Percentiles rank a stretch among this genome's conserved stretches.
These are phyloP conservation scores for Linnemannia schmuckeri DNA, from an alignment of 192 early-diverging fungal genomes.

Conservation along the genomic window DNA sequence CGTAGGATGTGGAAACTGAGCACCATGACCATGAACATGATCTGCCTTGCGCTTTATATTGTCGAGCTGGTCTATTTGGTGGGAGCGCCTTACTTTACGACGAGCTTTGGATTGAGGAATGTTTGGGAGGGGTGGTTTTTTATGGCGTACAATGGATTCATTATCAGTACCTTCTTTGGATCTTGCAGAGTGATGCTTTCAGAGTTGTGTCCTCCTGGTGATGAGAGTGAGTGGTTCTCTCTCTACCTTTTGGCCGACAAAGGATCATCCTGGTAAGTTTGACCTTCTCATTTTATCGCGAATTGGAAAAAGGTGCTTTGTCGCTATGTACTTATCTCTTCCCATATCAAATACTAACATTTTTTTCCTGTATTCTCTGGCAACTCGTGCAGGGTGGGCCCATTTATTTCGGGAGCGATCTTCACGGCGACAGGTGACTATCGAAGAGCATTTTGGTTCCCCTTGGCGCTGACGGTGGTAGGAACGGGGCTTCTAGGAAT, in stretches of 20 bases:
- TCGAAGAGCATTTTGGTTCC: conserved; percentile 63
- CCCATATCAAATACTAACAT: background rate
- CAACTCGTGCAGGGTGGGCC: conserved; percentile 65
- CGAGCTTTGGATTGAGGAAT: conserved; percentile 55
- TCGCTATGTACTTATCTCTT: background rate
- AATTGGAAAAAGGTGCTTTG: background rate
- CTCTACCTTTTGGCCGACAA: conserved; percentile 74
- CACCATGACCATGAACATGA: conserved; percentile 63
- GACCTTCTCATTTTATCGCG: background rate
- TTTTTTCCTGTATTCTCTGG: background rate
- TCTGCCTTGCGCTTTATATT: conserved; percentile 53
- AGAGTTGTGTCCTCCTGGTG: conserved; percentile 70
- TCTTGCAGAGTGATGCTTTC: conserved; percentile 64
- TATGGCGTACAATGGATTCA: conserved; percentile 56
- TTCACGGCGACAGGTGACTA: conserved; percentile 61
- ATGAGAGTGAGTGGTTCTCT: conserved; percentile 75
- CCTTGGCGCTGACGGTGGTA: conserved; percentile 57
- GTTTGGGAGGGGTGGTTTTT: conserved; percentile 48
- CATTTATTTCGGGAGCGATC: conserved; percentile 77
- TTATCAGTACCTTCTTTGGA: conserved; percentile 64
- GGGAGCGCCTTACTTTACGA: conserved; percentile 56
- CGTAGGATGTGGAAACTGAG: conserved; percentile 56
- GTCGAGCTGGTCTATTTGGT: conserved; percentile 66
- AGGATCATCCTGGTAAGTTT: conserved; percentile 62
- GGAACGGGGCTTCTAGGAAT: conserved; percentile 56